Evolutionary conservation across 2,329 filamentous ascomycete species (phyloP), one percentile per base, ranked within the genome.

Genomic region (Alternaria infectoria): DNA sequence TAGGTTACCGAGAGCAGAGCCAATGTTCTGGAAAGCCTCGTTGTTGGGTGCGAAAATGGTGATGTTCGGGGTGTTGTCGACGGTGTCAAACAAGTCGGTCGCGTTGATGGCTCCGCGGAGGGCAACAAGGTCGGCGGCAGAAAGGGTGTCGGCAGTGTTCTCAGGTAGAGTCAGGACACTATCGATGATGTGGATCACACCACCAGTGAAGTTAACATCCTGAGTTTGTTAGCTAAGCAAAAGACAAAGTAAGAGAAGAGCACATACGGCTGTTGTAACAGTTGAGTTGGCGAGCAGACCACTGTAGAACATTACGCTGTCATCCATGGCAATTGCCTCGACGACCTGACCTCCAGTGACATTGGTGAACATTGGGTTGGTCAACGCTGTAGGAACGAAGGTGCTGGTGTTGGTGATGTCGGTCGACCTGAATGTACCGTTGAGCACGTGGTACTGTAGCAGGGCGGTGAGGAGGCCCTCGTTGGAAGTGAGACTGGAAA

Each of bases 21-120:
- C 87, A 46, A 91, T 86, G 25, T 81, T 77, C 32, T 84, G 81
- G 80, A 91, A 88, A 12, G 88, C 88, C 2, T 80, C 80, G 74
- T 90, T 88, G 72, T 81, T 84, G 2, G 90, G 89, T 0, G 86
- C 88, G 67, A 92, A 91, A 65, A 91, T 82, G 59, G 90, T 91
- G 43, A 91, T 67, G 71, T 88, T 82, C 26, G 72, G 69, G 9
- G 79, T 72, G 12, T 64, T 68, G 62, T 83, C 77, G 32, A 89
- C 73, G 17, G 81, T 76, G 3, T 79, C 69, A 19, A 81, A 66
- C n/a, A 83, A 72, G 64, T 80, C 71, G 23, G 81, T 79, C 5
- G 73, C 68, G 19, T 76, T 78, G 47, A 82, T 66, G n/a, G 82
- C 82, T 40, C 81, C 81, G 58, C 75, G 75, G 36, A 83, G 69